phyloP scores from a whole-genome alignment of 352 stramenopile genomes.

The Pythium apleroticum region DNA sequence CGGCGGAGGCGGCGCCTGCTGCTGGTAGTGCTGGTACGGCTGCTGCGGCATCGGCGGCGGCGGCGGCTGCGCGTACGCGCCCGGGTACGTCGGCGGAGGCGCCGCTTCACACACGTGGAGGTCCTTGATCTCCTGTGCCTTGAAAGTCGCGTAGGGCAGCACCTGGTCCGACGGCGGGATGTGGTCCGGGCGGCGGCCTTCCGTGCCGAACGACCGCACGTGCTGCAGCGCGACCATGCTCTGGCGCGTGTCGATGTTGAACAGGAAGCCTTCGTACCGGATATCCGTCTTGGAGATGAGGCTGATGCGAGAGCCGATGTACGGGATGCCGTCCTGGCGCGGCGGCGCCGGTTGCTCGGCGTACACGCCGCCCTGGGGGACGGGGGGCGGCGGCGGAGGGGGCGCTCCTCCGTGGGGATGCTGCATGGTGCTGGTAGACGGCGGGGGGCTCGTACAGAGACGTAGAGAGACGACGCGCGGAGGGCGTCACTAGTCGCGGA shows the following conservation, averaged over 20 bases:
- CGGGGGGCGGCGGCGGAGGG: slow-evolving; percentile 11
- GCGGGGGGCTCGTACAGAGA: neutral
- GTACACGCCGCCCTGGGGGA: slow-evolving; percentile 24
- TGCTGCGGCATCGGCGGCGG: slow-evolving; percentile 22
- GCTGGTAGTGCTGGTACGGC: slow-evolving; percentile 17
- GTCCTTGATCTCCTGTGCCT: slow-evolving; percentile 84
- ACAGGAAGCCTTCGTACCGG: slow-evolving; percentile 83
- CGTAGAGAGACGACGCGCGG: neutral
- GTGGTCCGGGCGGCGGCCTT: slow-evolving; percentile 69
- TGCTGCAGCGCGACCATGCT: slow-evolving; percentile 80
- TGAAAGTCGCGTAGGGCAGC: slow-evolving; percentile 81
- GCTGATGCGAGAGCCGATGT: slow-evolving; percentile 80
- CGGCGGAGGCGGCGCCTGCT: slow-evolving; percentile 15
- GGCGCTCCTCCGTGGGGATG: slow-evolving; percentile 15
- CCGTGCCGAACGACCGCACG: slow-evolving; percentile 83
- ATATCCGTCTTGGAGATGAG: slow-evolving; percentile 89
- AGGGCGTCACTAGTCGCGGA: neutral
- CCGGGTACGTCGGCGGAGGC: slow-evolving; percentile 27
- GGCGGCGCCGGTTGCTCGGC: slow-evolving; percentile 26
- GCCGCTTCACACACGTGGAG: slow-evolving; percentile 80
- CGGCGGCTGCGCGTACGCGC: slow-evolving; percentile 9
- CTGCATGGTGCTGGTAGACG: slow-evolving; percentile 4
- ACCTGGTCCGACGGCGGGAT: slow-evolving; percentile 75
- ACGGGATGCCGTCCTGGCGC: slow-evolving; percentile 63
- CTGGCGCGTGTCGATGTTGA: slow-evolving; percentile 86